Conservation (phyloP, 225 moss, liverwort and hornwort species). For the Polytrichum commune region DNA sequence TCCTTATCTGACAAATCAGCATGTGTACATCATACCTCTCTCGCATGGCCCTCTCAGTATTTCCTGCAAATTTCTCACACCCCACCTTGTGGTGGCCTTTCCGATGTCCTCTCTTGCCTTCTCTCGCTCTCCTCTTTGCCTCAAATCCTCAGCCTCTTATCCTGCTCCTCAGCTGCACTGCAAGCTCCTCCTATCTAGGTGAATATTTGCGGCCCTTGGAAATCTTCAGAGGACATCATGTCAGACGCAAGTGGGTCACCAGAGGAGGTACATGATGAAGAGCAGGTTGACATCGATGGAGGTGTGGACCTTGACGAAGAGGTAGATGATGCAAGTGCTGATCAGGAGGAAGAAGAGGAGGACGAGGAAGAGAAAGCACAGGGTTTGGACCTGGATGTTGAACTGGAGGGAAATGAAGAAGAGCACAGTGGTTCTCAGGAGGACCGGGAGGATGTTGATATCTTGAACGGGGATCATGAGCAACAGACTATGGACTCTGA, state of each 20-base stretch:
- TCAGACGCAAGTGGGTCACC: slow-evolving; percentile 92
- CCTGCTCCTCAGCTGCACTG: slow-evolving; percentile 99
- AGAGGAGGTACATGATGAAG: slow-evolving; percentile 92
- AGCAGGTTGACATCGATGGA: slow-evolving; percentile 95
- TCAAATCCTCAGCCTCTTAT: slow-evolving; percentile 88
- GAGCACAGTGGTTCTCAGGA: slow-evolving; percentile 69
- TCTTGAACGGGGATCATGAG: slow-evolving; percentile 70
- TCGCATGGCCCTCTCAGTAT: slow-evolving; percentile 99
- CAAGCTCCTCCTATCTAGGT: slow-evolving; percentile 89
- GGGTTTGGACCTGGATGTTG: slow-evolving; percentile 69
- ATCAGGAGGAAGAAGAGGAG: slow-evolving; percentile 61
- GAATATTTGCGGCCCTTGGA: slow-evolving; percentile 48
- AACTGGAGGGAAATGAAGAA: slow-evolving; percentile 78
- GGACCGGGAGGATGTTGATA: slow-evolving; percentile 57
- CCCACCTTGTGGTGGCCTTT: slow-evolving; percentile 99
- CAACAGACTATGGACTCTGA: slow-evolving; percentile 56
- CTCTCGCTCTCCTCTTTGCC: slow-evolving; percentile 86
- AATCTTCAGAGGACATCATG: slow-evolving; percentile 58
- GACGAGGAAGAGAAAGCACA: slow-evolving; percentile 53
- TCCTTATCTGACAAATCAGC: slow-evolving; percentile 78
- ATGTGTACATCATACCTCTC: slow-evolving; percentile 94
- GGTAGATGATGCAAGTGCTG: slow-evolving; percentile 63
- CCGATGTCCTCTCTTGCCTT: slow-evolving; percentile 97
- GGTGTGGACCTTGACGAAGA: slow-evolving; percentile 65
- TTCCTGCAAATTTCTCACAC: slow-evolving; percentile 99